Evolutionary conservation across 1,284 basidiomycete genomes (phyloP).

Genomic region (Macrocybe sp.): DNA sequence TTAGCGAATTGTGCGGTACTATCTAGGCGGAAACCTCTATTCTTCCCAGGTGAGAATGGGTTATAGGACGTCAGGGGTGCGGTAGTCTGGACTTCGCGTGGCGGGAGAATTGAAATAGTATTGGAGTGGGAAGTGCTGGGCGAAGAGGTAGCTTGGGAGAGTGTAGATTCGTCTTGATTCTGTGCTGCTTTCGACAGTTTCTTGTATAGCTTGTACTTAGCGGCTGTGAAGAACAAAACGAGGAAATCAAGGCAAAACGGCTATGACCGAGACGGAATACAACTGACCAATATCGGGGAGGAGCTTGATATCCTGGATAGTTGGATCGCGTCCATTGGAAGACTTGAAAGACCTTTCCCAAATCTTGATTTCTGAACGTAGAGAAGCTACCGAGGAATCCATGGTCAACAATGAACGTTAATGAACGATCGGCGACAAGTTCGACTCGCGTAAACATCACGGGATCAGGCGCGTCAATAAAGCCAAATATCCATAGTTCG

Average conservation of each 20-base stretch:
- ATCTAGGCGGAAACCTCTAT: constrained; percentile 33
- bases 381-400: constrained; percentile 31
- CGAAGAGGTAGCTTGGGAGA: constrained; percentile 32
- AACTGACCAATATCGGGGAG: constrained; percentile 65
- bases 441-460: constrained; percentile 7
- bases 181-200: constrained; percentile 53
- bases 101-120: neutral
- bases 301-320: constrained; percentile 74
- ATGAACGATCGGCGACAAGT: neutral
- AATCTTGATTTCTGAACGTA: constrained; percentile 69
- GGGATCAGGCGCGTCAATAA: constrained; percentile 29
- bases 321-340: constrained; percentile 57
- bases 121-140: constrained; percentile 19
- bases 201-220: constrained; percentile 82
- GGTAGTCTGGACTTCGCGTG: constrained; percentile 43
- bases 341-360: constrained; percentile 79
- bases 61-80: constrained; percentile 54
- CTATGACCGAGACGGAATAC: neutral
- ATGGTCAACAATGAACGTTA: constrained; percentile 27
- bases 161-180: constrained; percentile 15
- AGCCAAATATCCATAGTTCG: constrained; percentile 26
- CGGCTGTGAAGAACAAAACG: constrained; percentile 39
- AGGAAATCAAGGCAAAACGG: no score
- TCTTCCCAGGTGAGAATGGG: constrained; percentile 75
- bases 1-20: constrained; percentile 40